Conservation (phyloP, 2,329 filamentous ascomycete species). For the Trichoderma citrinoviride region DNA sequence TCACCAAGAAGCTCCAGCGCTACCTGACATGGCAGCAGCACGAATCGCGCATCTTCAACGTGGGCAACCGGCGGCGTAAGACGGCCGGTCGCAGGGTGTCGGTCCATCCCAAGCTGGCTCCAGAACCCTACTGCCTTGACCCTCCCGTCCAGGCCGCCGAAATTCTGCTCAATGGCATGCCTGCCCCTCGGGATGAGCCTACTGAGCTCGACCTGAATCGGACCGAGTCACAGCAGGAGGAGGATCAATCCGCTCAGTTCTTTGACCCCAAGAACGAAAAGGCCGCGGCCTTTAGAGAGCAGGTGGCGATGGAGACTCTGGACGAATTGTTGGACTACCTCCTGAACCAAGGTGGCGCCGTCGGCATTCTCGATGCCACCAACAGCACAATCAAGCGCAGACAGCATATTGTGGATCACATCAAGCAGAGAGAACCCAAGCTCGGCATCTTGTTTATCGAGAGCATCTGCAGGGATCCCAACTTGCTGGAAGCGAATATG, state of each 20-base stretch:
- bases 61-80: slow-evolving; percentile 83
- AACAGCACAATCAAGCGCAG: slow-evolving; percentile 90
- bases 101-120: slow-evolving; percentile 34
- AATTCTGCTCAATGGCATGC: slow-evolving; percentile 56
- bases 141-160: slow-evolving; percentile 53
- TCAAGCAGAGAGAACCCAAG: slow-evolving; percentile 78
- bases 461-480: slow-evolving; percentile 83
- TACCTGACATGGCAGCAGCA: slow-evolving; percentile 98
- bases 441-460: slow-evolving; percentile 94
- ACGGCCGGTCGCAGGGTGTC: slow-evolving; percentile 60
- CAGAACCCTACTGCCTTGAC: slow-evolving; percentile 41
- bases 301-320: slow-evolving; percentile 86
- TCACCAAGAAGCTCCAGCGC: slow-evolving; percentile 94
- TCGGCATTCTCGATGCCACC: slow-evolving; percentile 94
- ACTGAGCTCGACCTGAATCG: slow-evolving; percentile 39
- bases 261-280: slow-evolving; percentile 87
- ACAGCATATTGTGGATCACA: slow-evolving; percentile 77
- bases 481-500: slow-evolving; percentile 92
- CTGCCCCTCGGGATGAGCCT: slow-evolving; percentile 41
- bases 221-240: slow-evolving; percentile 37
- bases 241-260: slow-evolving; percentile 89
- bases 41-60: slow-evolving; percentile 94
- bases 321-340: slow-evolving; percentile 92
- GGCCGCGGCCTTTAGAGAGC: slow-evolving; percentile 80
- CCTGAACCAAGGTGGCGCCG: slow-evolving; percentile 74